Evolutionary conservation across 805 yeast species (phyloP).

Genomic region (Scheffersomyces lignosus): DNA sequence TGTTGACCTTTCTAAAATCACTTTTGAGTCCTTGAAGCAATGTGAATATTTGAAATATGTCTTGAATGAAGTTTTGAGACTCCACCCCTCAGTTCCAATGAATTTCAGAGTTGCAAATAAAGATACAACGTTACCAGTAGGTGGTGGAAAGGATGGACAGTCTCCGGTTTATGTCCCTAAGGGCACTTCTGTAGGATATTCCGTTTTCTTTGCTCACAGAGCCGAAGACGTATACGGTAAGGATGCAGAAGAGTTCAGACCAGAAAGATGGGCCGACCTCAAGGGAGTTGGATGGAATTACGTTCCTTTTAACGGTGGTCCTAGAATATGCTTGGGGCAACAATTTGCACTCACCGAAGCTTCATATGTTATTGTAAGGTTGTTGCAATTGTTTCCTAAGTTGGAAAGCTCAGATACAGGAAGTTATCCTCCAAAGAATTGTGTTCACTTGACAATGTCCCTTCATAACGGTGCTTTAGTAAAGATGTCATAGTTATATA

Average conservation of each 20-base stretch:
- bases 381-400: conserved; percentile 31
- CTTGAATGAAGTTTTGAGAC: conserved; percentile 48
- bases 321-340: conserved; percentile 39
- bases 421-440: conserved; percentile 15
- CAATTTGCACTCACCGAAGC: conserved; percentile 41
- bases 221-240: conserved; percentile 26
- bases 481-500: conserved; percentile 8
- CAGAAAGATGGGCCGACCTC: conserved; percentile 38
- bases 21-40: conserved; percentile 49
- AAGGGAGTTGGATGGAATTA: conserved; percentile 35
- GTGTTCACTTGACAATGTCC: conserved; percentile 26
- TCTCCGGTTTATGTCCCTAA: conserved; percentile 22
- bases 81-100: conserved; percentile 53
- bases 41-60: conserved; percentile 48
- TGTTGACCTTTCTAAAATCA: conserved; percentile 33
- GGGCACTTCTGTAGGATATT: conserved; percentile 20
- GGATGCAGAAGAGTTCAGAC: conserved; percentile 34
- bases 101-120: conserved; percentile 47
- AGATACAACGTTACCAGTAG: conserved; percentile 50
- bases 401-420: conserved; percentile 9
- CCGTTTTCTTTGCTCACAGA: conserved; percentile 20
- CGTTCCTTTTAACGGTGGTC: conserved; percentile 40
- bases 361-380: conserved; percentile 27
- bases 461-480: conserved; percentile 20
- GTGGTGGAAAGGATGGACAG: conserved; percentile 42